These are phyloP conservation scores for Leptodermis oblonga DNA, from an alignment of 257 asterid species.

Conservation along the genomic window DNA sequence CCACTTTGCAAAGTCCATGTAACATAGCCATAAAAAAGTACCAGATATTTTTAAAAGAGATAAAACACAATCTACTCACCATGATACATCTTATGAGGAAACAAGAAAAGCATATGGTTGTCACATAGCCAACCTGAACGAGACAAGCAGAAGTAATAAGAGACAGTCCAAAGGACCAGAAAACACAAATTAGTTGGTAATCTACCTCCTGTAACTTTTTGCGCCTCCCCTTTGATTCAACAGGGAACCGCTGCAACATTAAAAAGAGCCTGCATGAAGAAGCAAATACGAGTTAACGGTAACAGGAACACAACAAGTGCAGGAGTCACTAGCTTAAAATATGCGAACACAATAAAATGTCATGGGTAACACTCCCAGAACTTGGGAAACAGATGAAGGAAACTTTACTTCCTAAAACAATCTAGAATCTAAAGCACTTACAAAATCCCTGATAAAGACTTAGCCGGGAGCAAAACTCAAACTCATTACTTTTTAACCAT, in stretches of 20 bases:
- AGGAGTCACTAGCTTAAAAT: neutral
- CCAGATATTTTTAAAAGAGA: neutral
- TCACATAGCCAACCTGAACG: conserved; percentile 95
- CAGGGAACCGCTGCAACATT: conserved; percentile 91
- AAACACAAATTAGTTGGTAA: conserved; percentile 2
- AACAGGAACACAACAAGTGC: neutral
- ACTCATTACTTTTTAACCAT: neutral
- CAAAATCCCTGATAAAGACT: neutral
- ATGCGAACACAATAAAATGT: neutral
- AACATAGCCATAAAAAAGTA: neutral
- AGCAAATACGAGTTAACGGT: conserved; percentile 15
- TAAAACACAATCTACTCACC: conserved; percentile 49
- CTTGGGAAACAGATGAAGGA: neutral
- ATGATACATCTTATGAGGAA: conserved; percentile 85
- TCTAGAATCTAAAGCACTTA: neutral
- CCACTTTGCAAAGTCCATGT: neutral
- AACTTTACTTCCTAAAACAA: neutral
- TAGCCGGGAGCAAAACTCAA: neutral
- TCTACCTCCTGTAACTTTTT: conserved; percentile 94
- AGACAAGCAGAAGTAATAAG: conserved; percentile 5
- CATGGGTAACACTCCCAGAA: neutral
- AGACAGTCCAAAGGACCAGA: conserved; percentile 3
- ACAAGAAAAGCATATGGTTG: conserved; percentile 86
- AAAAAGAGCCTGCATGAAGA: conserved; percentile 63
- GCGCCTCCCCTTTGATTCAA: conserved; percentile 94